phyloP scores from a whole-genome alignment of 1,284 basidiomycete genomes.

The Rhodotorula mucilaginosa region DNA sequence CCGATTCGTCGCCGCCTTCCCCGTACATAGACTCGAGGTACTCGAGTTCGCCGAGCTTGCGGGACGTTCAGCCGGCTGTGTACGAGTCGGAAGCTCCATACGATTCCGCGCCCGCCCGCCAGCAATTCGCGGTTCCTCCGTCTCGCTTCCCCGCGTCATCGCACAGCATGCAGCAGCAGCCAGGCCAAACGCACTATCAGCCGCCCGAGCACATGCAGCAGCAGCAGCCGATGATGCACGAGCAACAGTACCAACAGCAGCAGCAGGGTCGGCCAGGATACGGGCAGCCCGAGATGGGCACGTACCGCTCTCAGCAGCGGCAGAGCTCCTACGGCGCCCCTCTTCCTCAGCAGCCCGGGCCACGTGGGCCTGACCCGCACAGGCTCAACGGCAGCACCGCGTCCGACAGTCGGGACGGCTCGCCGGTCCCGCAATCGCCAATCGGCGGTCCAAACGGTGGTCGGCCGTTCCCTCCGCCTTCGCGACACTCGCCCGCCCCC shows the following conservation, averaged over 20 bases:
- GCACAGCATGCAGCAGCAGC: background rate
- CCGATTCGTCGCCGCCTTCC: background rate
- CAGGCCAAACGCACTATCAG: background rate
- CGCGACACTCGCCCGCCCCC: conserved; percentile 12
- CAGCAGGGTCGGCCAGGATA: background rate
- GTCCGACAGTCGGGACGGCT: background rate
- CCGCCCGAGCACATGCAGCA: background rate
- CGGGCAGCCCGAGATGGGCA: background rate
- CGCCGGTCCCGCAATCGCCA: background rate
- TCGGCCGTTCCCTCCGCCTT: background rate
- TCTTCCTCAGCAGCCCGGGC: background rate
- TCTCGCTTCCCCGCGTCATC: background rate
- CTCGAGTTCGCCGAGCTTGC: background rate
- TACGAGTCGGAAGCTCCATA: no score
- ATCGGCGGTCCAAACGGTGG: background rate
- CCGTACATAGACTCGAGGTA: no score
- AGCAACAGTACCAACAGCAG: background rate
- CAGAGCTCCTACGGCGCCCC: conserved; percentile 8
- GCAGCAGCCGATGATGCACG: background rate
- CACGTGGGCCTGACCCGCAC: background rate
- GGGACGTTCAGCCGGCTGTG: background rate
- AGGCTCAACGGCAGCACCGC: background rate
- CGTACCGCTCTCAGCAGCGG: conserved; percentile 2
- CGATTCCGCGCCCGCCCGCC: background rate
- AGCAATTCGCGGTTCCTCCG: background rate